phyloP scores from a whole-genome alignment of 495 filamentous ascomycete species.

The Penicillium dipodomyicola region DNA sequence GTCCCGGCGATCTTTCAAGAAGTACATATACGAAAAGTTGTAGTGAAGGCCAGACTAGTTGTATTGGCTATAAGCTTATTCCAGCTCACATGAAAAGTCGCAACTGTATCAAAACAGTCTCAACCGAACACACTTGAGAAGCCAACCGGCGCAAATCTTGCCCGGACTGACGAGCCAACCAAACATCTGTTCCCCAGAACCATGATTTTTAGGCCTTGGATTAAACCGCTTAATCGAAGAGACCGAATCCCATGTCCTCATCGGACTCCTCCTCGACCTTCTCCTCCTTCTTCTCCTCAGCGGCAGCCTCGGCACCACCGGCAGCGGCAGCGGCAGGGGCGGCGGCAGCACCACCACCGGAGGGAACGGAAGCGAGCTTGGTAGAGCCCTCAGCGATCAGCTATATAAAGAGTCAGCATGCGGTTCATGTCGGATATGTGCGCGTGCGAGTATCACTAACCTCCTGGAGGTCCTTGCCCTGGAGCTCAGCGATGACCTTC shows the following conservation, averaged over 20 bases:
- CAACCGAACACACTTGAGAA: constrained; percentile 35
- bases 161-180: constrained; percentile 36
- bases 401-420: constrained; percentile 48
- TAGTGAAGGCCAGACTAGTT: constrained; percentile 39
- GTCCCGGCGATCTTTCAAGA: constrained; percentile 1
- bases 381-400: constrained; percentile 84
- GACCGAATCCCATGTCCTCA: constrained; percentile 99
- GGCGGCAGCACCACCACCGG: constrained; percentile 76
- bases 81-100: constrained; percentile 41
- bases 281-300: constrained; percentile 70
- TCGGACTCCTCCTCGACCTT: constrained; percentile 91
- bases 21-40: constrained; percentile 16
- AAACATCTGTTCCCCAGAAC: constrained; percentile 40
- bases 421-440: neutral
- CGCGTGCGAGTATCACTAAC: constrained; percentile 48
- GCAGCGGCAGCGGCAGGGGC: constrained; percentile 61
- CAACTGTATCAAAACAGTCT: constrained; percentile 46
- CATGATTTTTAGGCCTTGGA: constrained; percentile 26
- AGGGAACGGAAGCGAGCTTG: constrained; percentile 98
- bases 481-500: constrained; percentile 83
- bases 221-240: constrained; percentile 76
- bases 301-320: constrained; percentile 64
- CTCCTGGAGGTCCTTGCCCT: constrained; percentile 97
- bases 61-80: constrained; percentile 47
- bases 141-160: constrained; percentile 32